Evolutionary conservation across 2,329 filamentous ascomycete genomes (phyloP).

Genomic region (Elsinoe fawcettii): DNA sequence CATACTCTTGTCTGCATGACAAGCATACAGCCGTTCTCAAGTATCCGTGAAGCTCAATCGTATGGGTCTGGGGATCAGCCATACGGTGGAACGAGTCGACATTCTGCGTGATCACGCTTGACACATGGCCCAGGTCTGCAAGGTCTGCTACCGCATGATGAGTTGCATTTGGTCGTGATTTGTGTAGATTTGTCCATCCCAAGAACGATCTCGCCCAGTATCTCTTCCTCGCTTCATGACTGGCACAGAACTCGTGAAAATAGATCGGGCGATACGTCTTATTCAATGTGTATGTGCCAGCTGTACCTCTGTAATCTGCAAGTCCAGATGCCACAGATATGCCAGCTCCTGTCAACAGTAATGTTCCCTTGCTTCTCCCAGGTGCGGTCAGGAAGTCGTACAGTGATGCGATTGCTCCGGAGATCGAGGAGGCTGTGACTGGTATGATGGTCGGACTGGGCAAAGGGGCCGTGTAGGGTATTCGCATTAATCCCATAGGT

Average conservation of each 20-base stretch:
- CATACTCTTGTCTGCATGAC: conserved; percentile 64
- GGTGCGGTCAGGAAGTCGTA: conserved; percentile 62
- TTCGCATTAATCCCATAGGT: conserved; percentile 57
- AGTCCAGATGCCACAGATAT: conserved; percentile 89
- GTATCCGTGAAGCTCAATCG: conserved; percentile 86
- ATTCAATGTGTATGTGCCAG: conserved; percentile 89
- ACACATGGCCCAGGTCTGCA: conserved; percentile 62
- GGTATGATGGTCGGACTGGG: conserved; percentile 70
- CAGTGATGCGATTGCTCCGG: conserved; percentile 70
- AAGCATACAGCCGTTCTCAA: conserved; percentile 73
- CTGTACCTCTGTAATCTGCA: conserved; percentile 81
- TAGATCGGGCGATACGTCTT: conserved; percentile 87
- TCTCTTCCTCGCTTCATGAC: conserved; percentile 76
- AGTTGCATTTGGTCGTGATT: conserved; percentile 68
- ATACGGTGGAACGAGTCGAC: conserved; percentile 86
- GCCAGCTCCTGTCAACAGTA: conserved; percentile 73
- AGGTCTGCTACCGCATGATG: conserved; percentile 72
- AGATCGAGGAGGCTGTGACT: conserved; percentile 57
- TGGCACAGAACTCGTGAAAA: conserved; percentile 76
- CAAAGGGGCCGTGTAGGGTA: conserved; percentile 81
- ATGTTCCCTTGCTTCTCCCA: conserved; percentile 44
- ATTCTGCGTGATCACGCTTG: conserved; percentile 83
- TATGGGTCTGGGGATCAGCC: conserved; percentile 66
- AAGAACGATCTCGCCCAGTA: conserved; percentile 96
- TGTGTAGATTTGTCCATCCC: conserved; percentile 76